Evolutionary conservation across 768 basidiomycete species (phyloP).

Genomic region (Harrya chromipes): DNA sequence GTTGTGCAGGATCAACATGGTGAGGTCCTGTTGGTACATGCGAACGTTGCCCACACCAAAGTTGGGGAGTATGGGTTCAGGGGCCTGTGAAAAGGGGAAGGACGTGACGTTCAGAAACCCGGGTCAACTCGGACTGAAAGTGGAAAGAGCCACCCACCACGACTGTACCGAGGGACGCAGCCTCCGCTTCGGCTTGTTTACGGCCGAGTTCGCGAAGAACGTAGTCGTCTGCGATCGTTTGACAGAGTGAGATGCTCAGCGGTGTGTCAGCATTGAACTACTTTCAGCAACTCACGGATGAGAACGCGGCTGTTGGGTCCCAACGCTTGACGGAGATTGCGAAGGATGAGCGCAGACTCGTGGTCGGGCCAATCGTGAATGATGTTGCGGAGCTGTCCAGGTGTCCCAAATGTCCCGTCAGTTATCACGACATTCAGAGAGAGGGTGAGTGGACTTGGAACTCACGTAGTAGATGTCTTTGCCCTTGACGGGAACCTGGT

Average conservation of each 20-base stretch:
- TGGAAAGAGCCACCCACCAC: constrained; percentile 4
- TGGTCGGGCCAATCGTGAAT: constrained; percentile 36
- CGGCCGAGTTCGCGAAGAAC: constrained; percentile 20
- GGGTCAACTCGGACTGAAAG: neutral
- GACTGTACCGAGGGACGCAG: constrained; percentile 7
- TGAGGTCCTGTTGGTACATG: constrained; percentile 28
- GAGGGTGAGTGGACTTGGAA: too few relatives aligned
- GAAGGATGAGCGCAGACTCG: constrained; percentile 24
- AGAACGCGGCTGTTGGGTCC: constrained; percentile 30
- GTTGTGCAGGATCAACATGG: constrained; percentile 31
- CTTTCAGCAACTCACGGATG: constrained; percentile 22
- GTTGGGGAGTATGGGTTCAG: constrained; percentile 32
- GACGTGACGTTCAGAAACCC: neutral
- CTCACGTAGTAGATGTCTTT: constrained; percentile 26
- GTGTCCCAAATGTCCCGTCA: too few relatives aligned
- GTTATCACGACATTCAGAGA: too few relatives aligned
- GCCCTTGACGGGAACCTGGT: constrained; percentile 16
- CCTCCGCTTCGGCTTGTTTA: constrained; percentile 13
- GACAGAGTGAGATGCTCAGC: neutral
- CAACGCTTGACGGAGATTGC: constrained; percentile 30
- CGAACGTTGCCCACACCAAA: constrained; percentile 30
- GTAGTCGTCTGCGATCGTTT: constrained; percentile 17
- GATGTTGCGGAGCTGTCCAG: constrained; percentile 19
- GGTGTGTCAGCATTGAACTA: neutral
- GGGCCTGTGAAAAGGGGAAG: constrained; percentile 20